Conservation (phyloP, 768 basidiomycete species). For the Cantharellus anzutake region DNA sequence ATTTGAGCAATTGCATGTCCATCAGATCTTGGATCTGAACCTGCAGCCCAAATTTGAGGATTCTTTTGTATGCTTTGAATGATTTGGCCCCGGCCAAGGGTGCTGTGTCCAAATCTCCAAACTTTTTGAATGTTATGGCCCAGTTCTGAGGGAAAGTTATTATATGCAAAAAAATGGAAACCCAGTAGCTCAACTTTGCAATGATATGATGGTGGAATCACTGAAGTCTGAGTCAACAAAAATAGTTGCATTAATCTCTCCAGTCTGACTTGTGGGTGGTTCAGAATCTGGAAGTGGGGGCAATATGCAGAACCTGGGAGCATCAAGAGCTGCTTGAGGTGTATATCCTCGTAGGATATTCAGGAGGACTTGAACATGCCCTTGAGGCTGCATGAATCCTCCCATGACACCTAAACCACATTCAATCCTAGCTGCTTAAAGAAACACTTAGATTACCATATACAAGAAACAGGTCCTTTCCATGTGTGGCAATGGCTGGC, state of each 20-base stretch:
- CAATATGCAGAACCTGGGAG: conserved; percentile 92
- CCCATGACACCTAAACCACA: conserved; percentile 58
- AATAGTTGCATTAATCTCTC: conserved; percentile 64
- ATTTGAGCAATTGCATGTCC: conserved; percentile 80
- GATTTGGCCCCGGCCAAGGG: conserved; percentile 74
- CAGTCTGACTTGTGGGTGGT: conserved; percentile 28
- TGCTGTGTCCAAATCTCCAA: conserved; percentile 50
- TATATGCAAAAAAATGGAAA: not conserved
- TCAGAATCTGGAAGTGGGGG: conserved; percentile 51
- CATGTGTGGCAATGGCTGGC: conserved; percentile 64
- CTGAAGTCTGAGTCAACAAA: conserved; percentile 77
- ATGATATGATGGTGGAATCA: conserved; percentile 36
- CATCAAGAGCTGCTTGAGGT: conserved; percentile 78
- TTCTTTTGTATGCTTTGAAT: conserved; percentile 36
- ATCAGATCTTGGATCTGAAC: conserved; percentile 75
- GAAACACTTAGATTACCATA: conserved; percentile 20
- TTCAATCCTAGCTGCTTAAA: not conserved
- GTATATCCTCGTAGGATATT: conserved; percentile 79
- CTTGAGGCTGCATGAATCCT: conserved; percentile 88
- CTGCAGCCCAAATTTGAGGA: conserved; percentile 80
- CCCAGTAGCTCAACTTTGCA: conserved; percentile 31
- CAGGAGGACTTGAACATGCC: conserved; percentile 85
- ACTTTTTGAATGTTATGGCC: conserved; percentile 65
- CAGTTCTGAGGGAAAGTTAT: conserved; percentile 35
- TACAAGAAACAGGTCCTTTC: conserved; percentile 66